A percentile compares a stretch with the other conserved stretches of the same genome.
Conservation (phyloP, 768 basidiomycete genomes). For the Amanita exitialis region DNA sequence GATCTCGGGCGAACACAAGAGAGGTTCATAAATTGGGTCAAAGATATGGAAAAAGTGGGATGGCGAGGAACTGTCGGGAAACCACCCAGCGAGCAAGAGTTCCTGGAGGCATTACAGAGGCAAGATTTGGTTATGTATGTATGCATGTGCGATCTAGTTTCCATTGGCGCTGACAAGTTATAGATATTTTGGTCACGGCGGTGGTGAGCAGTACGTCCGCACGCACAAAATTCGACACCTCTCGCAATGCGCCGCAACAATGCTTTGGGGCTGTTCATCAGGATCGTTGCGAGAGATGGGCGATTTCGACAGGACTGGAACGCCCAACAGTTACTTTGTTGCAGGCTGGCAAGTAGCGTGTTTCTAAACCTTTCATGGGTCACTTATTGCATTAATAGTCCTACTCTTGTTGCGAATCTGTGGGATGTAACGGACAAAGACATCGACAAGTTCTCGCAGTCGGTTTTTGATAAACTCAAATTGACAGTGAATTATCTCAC, state of each 20-base stretch:
- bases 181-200: constrained; percentile 97
- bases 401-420: constrained; percentile 86
- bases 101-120: constrained; percentile 58
- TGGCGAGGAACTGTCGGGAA: constrained; percentile 81
- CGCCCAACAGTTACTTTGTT: constrained; percentile 93
- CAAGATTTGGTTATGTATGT: constrained; percentile 89
- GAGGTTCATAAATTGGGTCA: constrained; percentile 72
- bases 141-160: not conserved
- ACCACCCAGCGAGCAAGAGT: constrained; percentile 75
- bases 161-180: not conserved
- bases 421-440: constrained; percentile 99
- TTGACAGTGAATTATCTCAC: constrained; percentile 29
- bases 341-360: constrained; percentile 74
- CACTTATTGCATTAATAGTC: constrained; percentile 33
- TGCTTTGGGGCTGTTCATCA: constrained; percentile 99
- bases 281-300: constrained; percentile 85
- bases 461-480: constrained; percentile 67
- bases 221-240: constrained; percentile 80
- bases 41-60: constrained; percentile 58
- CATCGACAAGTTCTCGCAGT: constrained; percentile 85
- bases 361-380: not conserved
- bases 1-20: constrained; percentile 80
- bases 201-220: constrained; percentile 88
- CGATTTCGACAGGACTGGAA: constrained; percentile 87
- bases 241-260: constrained; percentile 80